phyloP scores from a whole-genome alignment of 768 basidiomycete species.

The Phallus indusiatus region DNA sequence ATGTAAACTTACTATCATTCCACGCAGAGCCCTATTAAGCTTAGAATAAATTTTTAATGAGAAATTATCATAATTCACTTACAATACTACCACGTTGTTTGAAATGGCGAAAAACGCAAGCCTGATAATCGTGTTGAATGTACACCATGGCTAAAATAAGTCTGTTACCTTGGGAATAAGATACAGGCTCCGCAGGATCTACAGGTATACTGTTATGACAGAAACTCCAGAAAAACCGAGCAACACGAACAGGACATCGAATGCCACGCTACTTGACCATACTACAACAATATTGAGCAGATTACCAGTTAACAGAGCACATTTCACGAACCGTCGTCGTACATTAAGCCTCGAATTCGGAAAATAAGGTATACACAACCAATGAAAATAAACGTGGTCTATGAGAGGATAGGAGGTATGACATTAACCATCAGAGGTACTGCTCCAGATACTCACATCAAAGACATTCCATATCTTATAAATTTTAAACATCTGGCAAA shows the following conservation, averaged over 20 bases:
- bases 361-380: slow-evolving; percentile 60
- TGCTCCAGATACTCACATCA: slow-evolving; percentile 27
- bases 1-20: slow-evolving; percentile 48
- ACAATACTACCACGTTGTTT: slow-evolving; percentile 75
- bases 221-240: background rate
- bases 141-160: background rate
- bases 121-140: slow-evolving; percentile 22
- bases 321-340: slow-evolving; percentile 36
- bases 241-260: slow-evolving; percentile 52
- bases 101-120: slow-evolving; percentile 74
- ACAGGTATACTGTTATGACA: background rate
- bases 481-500: background rate
- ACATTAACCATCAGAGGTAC: background rate
- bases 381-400: slow-evolving; percentile 55
- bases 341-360: slow-evolving; percentile 52
- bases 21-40: slow-evolving; percentile 56
- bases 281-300: slow-evolving; percentile 9
- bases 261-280: slow-evolving; percentile 36
- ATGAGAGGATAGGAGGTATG: background rate
- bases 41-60: slow-evolving; percentile 2
- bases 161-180: slow-evolving; percentile 61
- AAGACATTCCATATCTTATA: slow-evolving; percentile 85
- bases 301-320: too few relatives aligned
- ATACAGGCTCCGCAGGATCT: slow-evolving; percentile 75
- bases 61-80: slow-evolving; percentile 17